Evolutionary conservation across 2,329 filamentous ascomycete genomes (phyloP).

Genomic region (Diplocarpon mali): DNA sequence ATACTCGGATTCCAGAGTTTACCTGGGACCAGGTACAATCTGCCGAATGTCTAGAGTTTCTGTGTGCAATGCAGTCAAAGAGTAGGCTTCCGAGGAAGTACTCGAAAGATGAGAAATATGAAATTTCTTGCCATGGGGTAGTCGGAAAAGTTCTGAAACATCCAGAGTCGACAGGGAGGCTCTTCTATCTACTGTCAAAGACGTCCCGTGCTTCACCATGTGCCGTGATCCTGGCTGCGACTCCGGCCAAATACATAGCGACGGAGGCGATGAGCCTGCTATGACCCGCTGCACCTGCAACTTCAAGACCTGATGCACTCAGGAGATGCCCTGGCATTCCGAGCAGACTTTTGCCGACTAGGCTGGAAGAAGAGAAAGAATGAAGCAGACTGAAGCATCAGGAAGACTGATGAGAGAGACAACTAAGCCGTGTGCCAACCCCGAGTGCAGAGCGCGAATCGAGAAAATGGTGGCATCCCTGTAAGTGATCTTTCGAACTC

Average conservation of each 20-base stretch:
- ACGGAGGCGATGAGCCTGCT: conserved; percentile 30
- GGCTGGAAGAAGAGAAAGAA: background rate
- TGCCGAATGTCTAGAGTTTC: conserved; percentile 38
- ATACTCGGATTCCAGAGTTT: conserved; percentile 7
- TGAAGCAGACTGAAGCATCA: conserved; percentile 9
- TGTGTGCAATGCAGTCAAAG: conserved; percentile 35
- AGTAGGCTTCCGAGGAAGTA: conserved; percentile 33
- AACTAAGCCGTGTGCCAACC: conserved; percentile 7
- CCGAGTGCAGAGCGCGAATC: conserved; percentile 3
- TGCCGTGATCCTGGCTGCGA: conserved; percentile 39
- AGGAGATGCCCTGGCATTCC: conserved; percentile 22
- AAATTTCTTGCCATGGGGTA: background rate
- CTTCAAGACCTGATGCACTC: conserved; percentile 33
- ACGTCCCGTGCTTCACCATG: conserved; percentile 38
- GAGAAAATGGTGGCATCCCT: conserved; percentile 11
- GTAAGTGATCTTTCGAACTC: conserved; percentile 1
- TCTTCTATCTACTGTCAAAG: conserved; percentile 33
- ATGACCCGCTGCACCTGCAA: conserved; percentile 32
- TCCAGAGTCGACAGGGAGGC: conserved; percentile 34
- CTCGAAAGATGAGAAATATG: conserved; percentile 32
- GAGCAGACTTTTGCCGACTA: conserved; percentile 33
- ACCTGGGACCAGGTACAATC: conserved; percentile 39
- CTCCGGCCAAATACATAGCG: conserved; percentile 40
- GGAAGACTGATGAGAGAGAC: background rate
- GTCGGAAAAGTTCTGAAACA: background rate